A percentile compares a stretch with the other conserved stretches of the same genome.
These are phyloP conservation scores for Apiotrichum gracile DNA, from an alignment of 1,284 basidiomycete genomes.

Conservation along the genomic window DNA sequence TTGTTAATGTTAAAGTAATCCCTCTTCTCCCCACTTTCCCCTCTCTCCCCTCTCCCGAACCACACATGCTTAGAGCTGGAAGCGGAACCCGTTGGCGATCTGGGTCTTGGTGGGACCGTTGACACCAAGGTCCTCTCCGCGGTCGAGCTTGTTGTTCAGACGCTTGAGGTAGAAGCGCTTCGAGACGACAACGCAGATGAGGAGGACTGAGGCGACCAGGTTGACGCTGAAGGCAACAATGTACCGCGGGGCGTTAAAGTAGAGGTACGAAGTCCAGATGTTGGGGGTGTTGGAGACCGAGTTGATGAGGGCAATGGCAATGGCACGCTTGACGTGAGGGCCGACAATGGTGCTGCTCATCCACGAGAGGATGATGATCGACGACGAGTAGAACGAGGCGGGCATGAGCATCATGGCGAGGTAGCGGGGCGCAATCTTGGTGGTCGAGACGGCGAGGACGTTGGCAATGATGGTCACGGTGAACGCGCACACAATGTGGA, in stretches of 20 bases:
- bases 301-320: slow-evolving; percentile 33
- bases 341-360: slow-evolving; percentile 26
- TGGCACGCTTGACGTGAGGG: slow-evolving; percentile 29
- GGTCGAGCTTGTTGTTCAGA: slow-evolving; percentile 41
- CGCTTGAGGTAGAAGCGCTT: slow-evolving; percentile 33
- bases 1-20: no score
- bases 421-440: slow-evolving; percentile 25
- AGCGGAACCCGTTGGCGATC: slow-evolving; percentile 39
- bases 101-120: slow-evolving; percentile 37
- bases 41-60: no score
- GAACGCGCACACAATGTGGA: slow-evolving; percentile 8
- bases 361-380: slow-evolving; percentile 28
- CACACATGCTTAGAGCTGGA: slow-evolving; percentile 43
- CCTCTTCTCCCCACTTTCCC: no score
- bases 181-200: slow-evolving; percentile 19
- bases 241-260: slow-evolving; percentile 18
- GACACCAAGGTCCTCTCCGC: slow-evolving; percentile 31
- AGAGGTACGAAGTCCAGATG: slow-evolving; percentile 29
- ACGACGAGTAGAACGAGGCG: slow-evolving; percentile 26
- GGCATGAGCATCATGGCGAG: slow-evolving; percentile 20
- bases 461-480: slow-evolving; percentile 50
- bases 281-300: slow-evolving; percentile 20
- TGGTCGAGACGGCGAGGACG: slow-evolving; percentile 44
- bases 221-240: slow-evolving; percentile 22
- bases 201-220: slow-evolving; percentile 17